phyloP scores from a whole-genome alignment of 2,329 filamentous ascomycete genomes.

The Clarireedia sp. region DNA sequence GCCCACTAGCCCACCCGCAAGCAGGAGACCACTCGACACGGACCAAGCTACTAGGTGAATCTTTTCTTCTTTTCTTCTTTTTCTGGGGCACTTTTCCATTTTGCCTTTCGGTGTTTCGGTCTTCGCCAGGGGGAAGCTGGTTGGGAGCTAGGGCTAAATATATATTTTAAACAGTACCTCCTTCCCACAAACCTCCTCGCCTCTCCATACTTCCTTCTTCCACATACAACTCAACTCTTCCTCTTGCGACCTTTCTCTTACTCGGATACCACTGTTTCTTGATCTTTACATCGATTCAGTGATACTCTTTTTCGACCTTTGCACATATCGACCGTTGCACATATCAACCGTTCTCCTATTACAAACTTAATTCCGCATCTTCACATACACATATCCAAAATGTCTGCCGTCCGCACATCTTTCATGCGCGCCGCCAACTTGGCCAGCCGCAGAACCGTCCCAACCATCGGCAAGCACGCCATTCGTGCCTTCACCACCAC shows the following conservation, averaged over 20 bases:
- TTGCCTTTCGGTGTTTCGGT: no score
- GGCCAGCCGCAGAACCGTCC: constrained; percentile 2
- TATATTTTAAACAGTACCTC: background rate
- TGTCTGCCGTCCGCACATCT: constrained; percentile 4
- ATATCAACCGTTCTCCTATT: background rate
- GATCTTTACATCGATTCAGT: background rate
- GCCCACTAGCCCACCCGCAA: no score
- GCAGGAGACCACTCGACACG: no score
- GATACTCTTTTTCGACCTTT: background rate
- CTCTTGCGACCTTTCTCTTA: background rate
- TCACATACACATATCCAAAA: background rate
- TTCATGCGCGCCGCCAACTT: constrained; percentile 1
- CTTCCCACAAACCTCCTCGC: background rate
- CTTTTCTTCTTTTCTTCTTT: background rate
- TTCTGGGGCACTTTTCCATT: background rate
- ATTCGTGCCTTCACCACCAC: constrained; percentile 20
- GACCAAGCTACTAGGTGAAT: no score
- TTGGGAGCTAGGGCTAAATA: background rate
- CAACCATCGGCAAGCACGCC: constrained; percentile 11
- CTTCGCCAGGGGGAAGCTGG: no score
- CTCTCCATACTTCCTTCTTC: background rate
- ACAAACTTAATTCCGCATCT: background rate
- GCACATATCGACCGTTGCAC: background rate
- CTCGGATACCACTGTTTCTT: no score
- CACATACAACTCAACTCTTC: background rate